These are phyloP conservation scores for Grosmannia huntii DNA, from an alignment of 2,329 filamentous ascomycete genomes.

Conservation along the genomic window DNA sequence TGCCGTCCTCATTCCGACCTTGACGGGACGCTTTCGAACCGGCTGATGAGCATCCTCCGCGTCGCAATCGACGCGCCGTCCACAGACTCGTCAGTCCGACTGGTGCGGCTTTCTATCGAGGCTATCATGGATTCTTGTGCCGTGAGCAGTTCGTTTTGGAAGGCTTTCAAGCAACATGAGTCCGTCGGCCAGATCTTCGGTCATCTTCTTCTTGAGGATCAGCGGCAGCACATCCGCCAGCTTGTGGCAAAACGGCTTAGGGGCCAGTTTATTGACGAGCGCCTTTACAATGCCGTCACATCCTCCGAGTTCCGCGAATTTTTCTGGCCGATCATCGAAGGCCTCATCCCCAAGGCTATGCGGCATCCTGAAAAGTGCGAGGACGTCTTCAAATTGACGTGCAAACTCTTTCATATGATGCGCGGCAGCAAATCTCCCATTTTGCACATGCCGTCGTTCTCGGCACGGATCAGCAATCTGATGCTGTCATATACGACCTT, in stretches of 20 bases:
- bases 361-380: constrained; percentile 23
- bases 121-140: constrained; percentile 27
- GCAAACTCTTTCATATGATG: constrained; percentile 27
- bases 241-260: constrained; percentile 22
- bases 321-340: constrained; percentile 33
- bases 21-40: constrained; percentile 17
- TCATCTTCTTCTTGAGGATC: constrained; percentile 24
- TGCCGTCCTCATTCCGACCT: constrained; percentile 11
- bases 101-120: constrained; percentile 20
- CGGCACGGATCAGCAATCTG: constrained; percentile 14
- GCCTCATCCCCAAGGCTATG: constrained; percentile 24
- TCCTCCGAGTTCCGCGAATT: constrained; percentile 27
- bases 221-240: constrained; percentile 22
- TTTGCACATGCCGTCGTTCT: constrained; percentile 19
- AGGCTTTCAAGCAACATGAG: constrained; percentile 19
- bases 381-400: constrained; percentile 31
- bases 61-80: constrained; percentile 7
- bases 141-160: constrained; percentile 26
- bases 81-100: constrained; percentile 5
- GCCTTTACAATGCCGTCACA: constrained; percentile 13
- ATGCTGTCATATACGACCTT: constrained; percentile 19
- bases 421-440: constrained; percentile 19
- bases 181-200: constrained; percentile 18
- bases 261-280: constrained; percentile 12
- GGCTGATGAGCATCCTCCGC: constrained; percentile 19